phyloP scores from a whole-genome alignment of 306 rosid genomes.

The Erythrophleum fordii region DNA sequence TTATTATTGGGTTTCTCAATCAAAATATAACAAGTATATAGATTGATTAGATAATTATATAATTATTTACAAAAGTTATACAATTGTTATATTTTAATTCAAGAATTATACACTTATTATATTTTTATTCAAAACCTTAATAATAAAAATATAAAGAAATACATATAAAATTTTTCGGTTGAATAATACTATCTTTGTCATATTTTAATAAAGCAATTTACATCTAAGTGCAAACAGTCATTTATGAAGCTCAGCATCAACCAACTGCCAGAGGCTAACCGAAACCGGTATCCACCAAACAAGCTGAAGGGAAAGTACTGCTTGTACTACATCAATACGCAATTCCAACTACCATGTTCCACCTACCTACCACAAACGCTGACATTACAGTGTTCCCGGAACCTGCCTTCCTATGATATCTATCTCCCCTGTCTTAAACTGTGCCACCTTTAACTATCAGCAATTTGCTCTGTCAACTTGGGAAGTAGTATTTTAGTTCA shows the following conservation, averaged over 20 bases:
- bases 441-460: background rate
- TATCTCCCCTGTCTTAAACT: background rate
- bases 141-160: too few relatives aligned
- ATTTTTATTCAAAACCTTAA: too few relatives aligned
- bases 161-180: too few relatives aligned
- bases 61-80: too few relatives aligned
- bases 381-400: background rate
- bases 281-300: constrained; percentile 36
- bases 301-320: constrained; percentile 32
- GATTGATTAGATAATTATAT: too few relatives aligned
- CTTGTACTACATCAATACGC: background rate
- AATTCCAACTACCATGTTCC: constrained; percentile 8
- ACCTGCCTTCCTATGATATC: background rate
- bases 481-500: background rate
- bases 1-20: too few relatives aligned
- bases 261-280: constrained; percentile 30
- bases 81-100: too few relatives aligned
- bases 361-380: constrained; percentile 37
- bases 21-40: too few relatives aligned
- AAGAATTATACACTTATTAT: too few relatives aligned
- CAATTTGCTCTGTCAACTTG: background rate
- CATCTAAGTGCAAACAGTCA: constrained; percentile 1
- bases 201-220: too few relatives aligned
- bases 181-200: too few relatives aligned
- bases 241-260: constrained; percentile 30